These are phyloP conservation scores for Boletus sp. DNA, from an alignment of 768 basidiomycete species.

Conservation along the genomic window DNA sequence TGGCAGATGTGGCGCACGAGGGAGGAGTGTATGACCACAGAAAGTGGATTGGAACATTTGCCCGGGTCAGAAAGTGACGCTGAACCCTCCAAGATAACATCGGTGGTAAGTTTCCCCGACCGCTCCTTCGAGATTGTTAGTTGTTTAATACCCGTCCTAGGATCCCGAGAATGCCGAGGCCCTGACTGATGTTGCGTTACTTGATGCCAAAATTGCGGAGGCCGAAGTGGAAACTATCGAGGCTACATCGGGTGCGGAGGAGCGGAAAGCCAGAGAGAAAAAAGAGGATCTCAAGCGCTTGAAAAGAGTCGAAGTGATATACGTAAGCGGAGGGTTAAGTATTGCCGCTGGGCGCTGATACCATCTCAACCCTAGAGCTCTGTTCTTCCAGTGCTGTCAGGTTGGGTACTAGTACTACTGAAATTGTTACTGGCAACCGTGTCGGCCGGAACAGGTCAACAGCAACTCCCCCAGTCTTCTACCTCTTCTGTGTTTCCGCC, in stretches of 20 bases:
- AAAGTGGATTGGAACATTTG: constrained; percentile 85
- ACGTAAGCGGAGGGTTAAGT: constrained; percentile 52
- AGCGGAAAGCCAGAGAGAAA: constrained; percentile 60
- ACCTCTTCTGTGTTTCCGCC: constrained; percentile 71
- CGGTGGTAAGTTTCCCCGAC: constrained; percentile 34
- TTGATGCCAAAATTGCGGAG: constrained; percentile 74
- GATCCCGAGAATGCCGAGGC: constrained; percentile 60
- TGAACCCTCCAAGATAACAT: constrained; percentile 48
- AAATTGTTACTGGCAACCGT: constrained; percentile 93
- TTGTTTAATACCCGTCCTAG: constrained; percentile 28
- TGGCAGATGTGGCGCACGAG: constrained; percentile 95
- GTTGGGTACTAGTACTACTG: constrained; percentile 89
- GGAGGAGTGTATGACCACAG: constrained; percentile 91
- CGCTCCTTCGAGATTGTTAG: not conserved
- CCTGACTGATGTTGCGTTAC: constrained; percentile 66
- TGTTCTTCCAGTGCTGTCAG: constrained; percentile 78
- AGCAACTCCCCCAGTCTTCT: constrained; percentile 61
- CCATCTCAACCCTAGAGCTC: constrained; percentile 52
- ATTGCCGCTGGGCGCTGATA: not conserved
- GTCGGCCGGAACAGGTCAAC: constrained; percentile 62
- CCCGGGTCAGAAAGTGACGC: constrained; percentile 61
- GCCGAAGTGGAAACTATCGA: constrained; percentile 48
- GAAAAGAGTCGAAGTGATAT: constrained; percentile 88
- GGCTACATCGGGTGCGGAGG: constrained; percentile 50
- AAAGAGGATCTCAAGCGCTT: constrained; percentile 83